A percentile compares a stretch with the other conserved stretches of the same genome.
phyloP scores from a whole-genome alignment of 352 stramenopile species.

The Detonula confervacea region DNA sequence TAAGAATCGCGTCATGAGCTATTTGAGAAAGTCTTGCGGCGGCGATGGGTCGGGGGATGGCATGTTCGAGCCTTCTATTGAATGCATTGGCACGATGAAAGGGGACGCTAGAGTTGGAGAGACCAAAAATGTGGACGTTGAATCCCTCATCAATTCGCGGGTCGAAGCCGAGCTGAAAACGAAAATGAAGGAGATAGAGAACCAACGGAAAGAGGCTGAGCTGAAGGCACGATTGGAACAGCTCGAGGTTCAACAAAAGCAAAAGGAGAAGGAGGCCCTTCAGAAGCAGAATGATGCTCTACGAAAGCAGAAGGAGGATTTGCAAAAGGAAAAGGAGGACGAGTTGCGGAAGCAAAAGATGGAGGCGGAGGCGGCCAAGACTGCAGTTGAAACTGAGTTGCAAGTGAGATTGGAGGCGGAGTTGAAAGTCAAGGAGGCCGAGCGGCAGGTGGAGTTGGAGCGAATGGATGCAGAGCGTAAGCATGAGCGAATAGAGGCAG shows the following conservation, averaged over 20 bases:
- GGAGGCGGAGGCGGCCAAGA: background rate
- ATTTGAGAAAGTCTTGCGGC: constrained; percentile 7
- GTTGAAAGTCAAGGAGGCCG: background rate
- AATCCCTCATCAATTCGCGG: constrained; percentile 15
- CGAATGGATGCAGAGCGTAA: background rate
- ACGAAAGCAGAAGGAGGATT: too few species aligned
- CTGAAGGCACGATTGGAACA: background rate
- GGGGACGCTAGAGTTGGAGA: background rate
- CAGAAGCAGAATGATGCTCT: too few species aligned
- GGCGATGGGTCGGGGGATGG: too few species aligned
- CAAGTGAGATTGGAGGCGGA: background rate
- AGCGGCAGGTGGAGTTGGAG: background rate
- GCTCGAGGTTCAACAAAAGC: too few species aligned
- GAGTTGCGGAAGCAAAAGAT: background rate
- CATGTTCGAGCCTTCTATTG: too few species aligned
- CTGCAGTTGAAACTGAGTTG: background rate
- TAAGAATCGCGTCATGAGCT: constrained; percentile 37
- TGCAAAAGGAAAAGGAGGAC: background rate
- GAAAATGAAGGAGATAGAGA: background rate
- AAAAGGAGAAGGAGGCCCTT: constrained; percentile 11
- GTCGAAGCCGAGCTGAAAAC: constrained; percentile 28
- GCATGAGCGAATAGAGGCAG: background rate
- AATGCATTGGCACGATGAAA: too few species aligned
- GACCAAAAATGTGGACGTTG: constrained; percentile 11
- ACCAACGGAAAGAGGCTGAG: background rate